These are phyloP conservation scores for Capronia americana DNA, from an alignment of 2,329 filamentous ascomycete genomes.

Conservation along the genomic window DNA sequence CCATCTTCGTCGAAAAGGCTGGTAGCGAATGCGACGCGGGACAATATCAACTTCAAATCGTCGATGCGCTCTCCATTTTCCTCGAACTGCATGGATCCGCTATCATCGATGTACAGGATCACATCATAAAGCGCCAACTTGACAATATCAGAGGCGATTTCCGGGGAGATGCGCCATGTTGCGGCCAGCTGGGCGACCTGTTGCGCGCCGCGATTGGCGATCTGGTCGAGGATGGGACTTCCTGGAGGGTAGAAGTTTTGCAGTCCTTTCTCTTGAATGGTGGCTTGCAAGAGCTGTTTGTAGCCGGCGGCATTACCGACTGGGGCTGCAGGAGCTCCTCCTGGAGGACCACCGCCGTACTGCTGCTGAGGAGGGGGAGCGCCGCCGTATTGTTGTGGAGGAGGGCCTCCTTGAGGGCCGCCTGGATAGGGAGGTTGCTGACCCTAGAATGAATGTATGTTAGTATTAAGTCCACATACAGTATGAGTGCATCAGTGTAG, in stretches of 20 bases:
- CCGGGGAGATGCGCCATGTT: slow-evolving; percentile 63
- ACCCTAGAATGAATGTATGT: slow-evolving; percentile 22
- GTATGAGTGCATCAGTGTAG: neutral
- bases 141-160: slow-evolving; percentile 68
- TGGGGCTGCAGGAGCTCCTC: slow-evolving; percentile 44
- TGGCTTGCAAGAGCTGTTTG: slow-evolving; percentile 61
- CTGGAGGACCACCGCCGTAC: slow-evolving; percentile 41
- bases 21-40: slow-evolving; percentile 67
- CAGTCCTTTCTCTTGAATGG: slow-evolving; percentile 66
- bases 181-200: slow-evolving; percentile 63
- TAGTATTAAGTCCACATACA: slow-evolving; percentile 16
- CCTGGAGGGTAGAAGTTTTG: slow-evolving; percentile 65
- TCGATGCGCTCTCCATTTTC: slow-evolving; percentile 71
- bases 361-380: slow-evolving; percentile 40
- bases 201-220: slow-evolving; percentile 56
- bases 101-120: slow-evolving; percentile 70
- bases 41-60: slow-evolving; percentile 68
- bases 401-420: slow-evolving; percentile 45
- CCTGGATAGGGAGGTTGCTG: slow-evolving; percentile 44
- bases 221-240: slow-evolving; percentile 58
- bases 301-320: slow-evolving; percentile 60
- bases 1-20: slow-evolving; percentile 74
- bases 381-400: slow-evolving; percentile 38
- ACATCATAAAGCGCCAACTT: slow-evolving; percentile 68
- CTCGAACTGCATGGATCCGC: slow-evolving; percentile 72